Percentiles rank a stretch among this genome's conserved stretches.
These are phyloP conservation scores for Pestalotiopsis sp. DNA, from an alignment of 2,329 filamentous ascomycete species.

Conservation along the genomic window DNA sequence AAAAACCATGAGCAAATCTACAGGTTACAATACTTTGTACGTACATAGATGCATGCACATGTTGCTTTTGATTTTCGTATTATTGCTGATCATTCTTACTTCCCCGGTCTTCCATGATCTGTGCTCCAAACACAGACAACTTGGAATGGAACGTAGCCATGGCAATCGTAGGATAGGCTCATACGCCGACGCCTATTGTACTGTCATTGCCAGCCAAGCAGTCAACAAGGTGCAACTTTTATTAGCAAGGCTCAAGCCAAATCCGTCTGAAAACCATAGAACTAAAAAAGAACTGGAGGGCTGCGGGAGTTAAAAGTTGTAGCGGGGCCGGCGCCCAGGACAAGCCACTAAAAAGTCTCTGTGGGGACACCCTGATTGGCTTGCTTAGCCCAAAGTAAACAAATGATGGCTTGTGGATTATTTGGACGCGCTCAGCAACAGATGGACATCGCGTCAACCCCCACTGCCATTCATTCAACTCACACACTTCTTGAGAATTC, in stretches of 20 bases:
- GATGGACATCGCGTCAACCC: conserved; percentile 17
- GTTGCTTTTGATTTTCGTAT: too few species aligned
- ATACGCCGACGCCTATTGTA: too few species aligned
- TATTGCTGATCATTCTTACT: too few species aligned
- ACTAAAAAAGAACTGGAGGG: neutral
- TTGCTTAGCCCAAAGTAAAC: conserved; percentile 42
- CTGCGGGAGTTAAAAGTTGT: neutral
- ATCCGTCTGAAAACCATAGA: too few species aligned
- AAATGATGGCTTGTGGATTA: conserved; percentile 27
- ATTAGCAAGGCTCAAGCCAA: too few species aligned
- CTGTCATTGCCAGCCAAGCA: too few species aligned
- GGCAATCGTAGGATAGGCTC: too few species aligned
- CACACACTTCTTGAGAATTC: conserved; percentile 1
- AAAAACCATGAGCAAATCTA: neutral
- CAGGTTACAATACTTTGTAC: neutral
- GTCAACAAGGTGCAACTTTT: too few species aligned
- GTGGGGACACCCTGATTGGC: conserved; percentile 14
- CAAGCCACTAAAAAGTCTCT: conserved; percentile 3
- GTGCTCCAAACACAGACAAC: too few species aligned
- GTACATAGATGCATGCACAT: neutral
- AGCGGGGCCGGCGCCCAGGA: neutral
- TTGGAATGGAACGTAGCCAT: too few species aligned
- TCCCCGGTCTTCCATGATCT: too few species aligned
- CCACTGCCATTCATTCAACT: conserved; percentile 1
- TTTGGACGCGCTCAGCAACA: conserved; percentile 2